Conservation (phyloP, 345 rosid genomes). For the Passiflora organensis region DNA sequence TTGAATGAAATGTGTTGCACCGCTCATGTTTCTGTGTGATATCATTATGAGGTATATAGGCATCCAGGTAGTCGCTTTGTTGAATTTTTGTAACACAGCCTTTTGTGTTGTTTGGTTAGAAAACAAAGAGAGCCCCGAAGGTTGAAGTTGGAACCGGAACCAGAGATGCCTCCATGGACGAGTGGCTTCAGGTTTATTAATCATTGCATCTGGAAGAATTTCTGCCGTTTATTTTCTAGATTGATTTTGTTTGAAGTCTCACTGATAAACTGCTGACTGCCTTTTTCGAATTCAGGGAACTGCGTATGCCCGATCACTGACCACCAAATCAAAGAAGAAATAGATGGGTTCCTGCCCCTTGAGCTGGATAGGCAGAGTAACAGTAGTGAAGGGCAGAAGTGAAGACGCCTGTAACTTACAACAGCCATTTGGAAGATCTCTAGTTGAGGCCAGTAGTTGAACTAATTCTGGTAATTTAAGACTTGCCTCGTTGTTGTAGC, state of each 20-base stretch:
- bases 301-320: conserved; percentile 39
- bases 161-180: conserved; percentile 72
- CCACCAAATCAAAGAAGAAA: conserved; percentile 78
- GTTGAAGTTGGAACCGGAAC: conserved; percentile 80
- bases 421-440: conserved; percentile 20
- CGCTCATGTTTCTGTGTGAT: no score
- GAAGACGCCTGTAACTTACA: conserved; percentile 25
- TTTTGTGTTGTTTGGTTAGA: conserved; percentile 38
- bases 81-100: not conserved
- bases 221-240: not conserved
- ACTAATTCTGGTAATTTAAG: conserved; percentile 31
- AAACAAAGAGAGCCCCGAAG: conserved; percentile 70
- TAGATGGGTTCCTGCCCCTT: conserved; percentile 21
- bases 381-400: conserved; percentile 17
- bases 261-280: not conserved
- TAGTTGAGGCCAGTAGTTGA: conserved; percentile 17
- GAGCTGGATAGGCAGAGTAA: conserved; percentile 8
- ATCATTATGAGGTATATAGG: no score
- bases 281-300: conserved; percentile 52
- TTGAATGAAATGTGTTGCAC: no score
- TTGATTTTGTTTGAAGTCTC: not conserved
- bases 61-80: not conserved
- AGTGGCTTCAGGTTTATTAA: conserved; percentile 81
- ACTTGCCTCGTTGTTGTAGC: conserved; percentile 37
- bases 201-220: conserved; percentile 1